These are phyloP conservation scores for Trypanosoma boissoni DNA, from an alignment of 208 protist genomes.

Conservation along the genomic window DNA sequence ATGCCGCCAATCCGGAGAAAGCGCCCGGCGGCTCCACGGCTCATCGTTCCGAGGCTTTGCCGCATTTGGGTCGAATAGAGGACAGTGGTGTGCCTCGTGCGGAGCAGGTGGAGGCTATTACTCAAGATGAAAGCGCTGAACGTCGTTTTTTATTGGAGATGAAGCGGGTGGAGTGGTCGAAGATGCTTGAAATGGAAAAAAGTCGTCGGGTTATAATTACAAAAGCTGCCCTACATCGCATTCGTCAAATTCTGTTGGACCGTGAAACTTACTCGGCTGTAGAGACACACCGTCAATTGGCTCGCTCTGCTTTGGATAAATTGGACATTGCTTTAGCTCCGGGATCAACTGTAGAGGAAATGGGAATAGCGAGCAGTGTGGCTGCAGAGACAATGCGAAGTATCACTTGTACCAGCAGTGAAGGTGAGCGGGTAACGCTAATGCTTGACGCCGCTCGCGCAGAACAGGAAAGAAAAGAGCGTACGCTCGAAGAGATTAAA, in stretches of 20 bases:
- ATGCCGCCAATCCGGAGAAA: no score
- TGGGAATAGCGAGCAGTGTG: background rate
- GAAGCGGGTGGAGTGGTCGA: constrained; percentile 2
- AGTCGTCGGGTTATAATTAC: background rate
- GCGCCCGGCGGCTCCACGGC: no score
- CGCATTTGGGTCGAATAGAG: background rate
- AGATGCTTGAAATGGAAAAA: background rate
- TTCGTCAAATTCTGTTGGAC: constrained; percentile 5
- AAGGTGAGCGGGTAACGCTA: constrained; percentile 1
- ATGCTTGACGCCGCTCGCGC: constrained; percentile 1
- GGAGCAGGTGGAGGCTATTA: background rate
- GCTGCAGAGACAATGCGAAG: background rate
- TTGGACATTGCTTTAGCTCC: constrained; percentile 1
- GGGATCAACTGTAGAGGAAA: constrained; percentile 8
- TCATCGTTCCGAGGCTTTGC: background rate
- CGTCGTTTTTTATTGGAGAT: constrained; percentile 17
- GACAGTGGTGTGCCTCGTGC: background rate
- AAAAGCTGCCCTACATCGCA: background rate
- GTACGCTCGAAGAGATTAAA: constrained; percentile 6
- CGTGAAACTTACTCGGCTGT: constrained; percentile 15
- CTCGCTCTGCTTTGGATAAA: constrained; percentile 5
- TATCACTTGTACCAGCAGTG: background rate
- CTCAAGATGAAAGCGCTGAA: constrained; percentile 13
- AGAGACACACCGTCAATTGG: constrained; percentile 13
- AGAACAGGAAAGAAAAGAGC: background rate